Evolutionary conservation across 2,329 filamentous ascomycete genomes (phyloP), one percentile per base, ranked within the genome.

Genomic region (Alternaria novae-zelandiae): DNA sequence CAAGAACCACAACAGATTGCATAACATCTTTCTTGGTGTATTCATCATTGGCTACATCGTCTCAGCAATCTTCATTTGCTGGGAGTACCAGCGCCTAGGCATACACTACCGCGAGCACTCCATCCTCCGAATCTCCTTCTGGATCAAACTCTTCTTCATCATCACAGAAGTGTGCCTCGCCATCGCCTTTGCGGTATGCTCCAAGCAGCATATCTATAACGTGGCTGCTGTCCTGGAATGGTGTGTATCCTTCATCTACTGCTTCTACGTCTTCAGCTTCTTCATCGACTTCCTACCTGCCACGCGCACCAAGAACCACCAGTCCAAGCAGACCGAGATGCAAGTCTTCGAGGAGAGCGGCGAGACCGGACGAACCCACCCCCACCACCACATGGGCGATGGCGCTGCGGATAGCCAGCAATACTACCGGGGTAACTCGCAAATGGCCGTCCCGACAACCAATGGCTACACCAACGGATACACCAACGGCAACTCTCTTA

Each of bases 41-140:
- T 99, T 99, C 79, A 93, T 97, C 54, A 89, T 80, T 13, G 96
- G 93, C 32, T 98, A 97, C 79, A 83, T 97, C 57, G 77, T 97
- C 58, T 93, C 90, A 5, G 94, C 95, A 59, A 86, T 97, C 70
- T 95, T 94, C 80, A 91, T 95, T 69, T 97, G 94, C 83, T 89
- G 88, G 83, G 94, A 97, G 79, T 97, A 97, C 79, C 91, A 96
- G 74, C 89, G 92, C 3, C 86, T 98, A 2, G 93, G 94, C 25
- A 89, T 91, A 57, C 90, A 91, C 77, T 92, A 94, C 83, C 90
- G 90, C 66, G 83, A 94, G 64, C 88, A 95, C 80, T 87, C 85
- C 58, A 83, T 96, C 68, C 87, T 99, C 11, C 87, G 89, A 51
- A 79, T 86, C 63, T 96, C 91, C 60, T 98, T 98, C 84, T 94